Evolutionary conservation across 2,329 filamentous ascomycete species (phyloP).

Genomic region (Aspergillus sp.): DNA sequence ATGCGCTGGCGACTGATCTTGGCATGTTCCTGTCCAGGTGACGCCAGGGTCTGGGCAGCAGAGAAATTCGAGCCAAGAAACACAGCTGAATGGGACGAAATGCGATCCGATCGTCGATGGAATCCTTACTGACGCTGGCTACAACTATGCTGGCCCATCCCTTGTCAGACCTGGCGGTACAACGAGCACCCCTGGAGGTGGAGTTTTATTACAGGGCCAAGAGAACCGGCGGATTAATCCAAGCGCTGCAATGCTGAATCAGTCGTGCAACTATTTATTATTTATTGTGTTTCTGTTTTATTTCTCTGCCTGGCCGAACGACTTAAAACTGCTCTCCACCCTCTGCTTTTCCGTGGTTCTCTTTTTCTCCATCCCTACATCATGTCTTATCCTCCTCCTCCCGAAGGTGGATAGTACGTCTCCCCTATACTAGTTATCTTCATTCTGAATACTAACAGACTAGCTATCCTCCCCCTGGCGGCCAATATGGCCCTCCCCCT

Average conservation of each 20-base stretch:
- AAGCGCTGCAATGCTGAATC: conserved; percentile 4
- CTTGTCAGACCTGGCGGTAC: too few species aligned
- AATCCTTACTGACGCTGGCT: too few species aligned
- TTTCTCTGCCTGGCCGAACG: neutral
- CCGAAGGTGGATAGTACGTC: conserved; percentile 9
- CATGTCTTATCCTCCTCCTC: conserved; percentile 8
- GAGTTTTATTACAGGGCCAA: conserved; percentile 7
- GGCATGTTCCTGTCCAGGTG: too few species aligned
- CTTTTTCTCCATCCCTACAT: neutral
- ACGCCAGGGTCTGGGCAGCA: too few species aligned
- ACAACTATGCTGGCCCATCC: too few species aligned
- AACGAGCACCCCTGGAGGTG: conserved; percentile 1
- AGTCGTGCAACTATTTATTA: conserved; percentile 6
- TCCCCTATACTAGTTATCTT: neutral
- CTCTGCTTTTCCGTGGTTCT: conserved; percentile 1
- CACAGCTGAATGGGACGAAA: too few species aligned
- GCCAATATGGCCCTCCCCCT: conserved; percentile 9
- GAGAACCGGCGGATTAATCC: conserved; percentile 3
- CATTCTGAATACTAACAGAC: neutral
- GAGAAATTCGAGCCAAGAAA: too few species aligned
- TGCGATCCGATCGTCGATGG: too few species aligned
- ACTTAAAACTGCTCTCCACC: too few species aligned
- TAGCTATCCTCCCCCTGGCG: conserved; percentile 9
- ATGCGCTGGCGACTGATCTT: too few species aligned
- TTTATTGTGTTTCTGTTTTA: conserved; percentile 3